Conservation (phyloP, 345 rosid genomes). For the Clausena lansium region DNA sequence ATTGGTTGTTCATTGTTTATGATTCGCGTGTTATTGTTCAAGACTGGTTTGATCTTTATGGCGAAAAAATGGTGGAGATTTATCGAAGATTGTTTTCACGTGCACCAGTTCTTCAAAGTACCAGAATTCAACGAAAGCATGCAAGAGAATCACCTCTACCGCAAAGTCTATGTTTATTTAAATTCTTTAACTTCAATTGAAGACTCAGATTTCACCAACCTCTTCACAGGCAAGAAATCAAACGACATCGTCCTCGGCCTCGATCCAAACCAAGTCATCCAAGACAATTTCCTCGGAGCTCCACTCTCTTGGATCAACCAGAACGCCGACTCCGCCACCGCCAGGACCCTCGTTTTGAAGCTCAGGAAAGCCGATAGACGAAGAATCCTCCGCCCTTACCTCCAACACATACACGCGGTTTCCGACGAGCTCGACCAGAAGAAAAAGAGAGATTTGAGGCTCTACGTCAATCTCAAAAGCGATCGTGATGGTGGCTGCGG, state of each 20-base stretch:
- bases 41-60: conserved; percentile 50
- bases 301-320: conserved; percentile 70
- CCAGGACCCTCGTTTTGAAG: conserved; percentile 51
- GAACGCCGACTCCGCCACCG: conserved; percentile 11
- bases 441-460: conserved; percentile 44
- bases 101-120: conserved; percentile 64
- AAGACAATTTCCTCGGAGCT: conserved; percentile 76
- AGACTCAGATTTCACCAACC: conserved; percentile 80
- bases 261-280: conserved; percentile 58
- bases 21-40: conserved; percentile 46
- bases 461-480: conserved; percentile 50
- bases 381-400: conserved; percentile 75
- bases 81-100: conserved; percentile 52
- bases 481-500: conserved; percentile 6
- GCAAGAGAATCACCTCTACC: conserved; percentile 64
- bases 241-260: conserved; percentile 67
- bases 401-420: conserved; percentile 80
- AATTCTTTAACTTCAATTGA: conserved; percentile 64
- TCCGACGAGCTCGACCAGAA: conserved; percentile 70
- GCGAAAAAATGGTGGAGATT: conserved; percentile 52
- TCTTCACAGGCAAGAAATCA: conserved; percentile 61
- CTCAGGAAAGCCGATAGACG: conserved; percentile 77
- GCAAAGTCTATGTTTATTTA: conserved; percentile 49
- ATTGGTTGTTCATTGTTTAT: conserved; percentile 18
- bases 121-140: conserved; percentile 62